phyloP scores from a whole-genome alignment of 192 early-diverging fungal genomes.

The Linnemannia exigua region DNA sequence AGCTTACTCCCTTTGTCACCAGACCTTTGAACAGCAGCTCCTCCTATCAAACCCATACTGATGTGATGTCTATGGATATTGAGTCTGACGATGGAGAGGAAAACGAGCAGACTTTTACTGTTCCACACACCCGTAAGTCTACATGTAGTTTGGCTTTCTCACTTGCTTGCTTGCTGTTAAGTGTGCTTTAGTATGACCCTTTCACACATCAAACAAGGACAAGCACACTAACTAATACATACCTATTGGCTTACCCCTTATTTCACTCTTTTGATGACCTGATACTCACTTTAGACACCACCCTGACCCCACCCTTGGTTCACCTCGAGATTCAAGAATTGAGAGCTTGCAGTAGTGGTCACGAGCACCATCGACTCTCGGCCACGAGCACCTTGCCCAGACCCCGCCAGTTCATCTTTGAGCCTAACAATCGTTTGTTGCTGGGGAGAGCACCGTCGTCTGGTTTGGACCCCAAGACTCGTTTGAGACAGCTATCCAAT shows the following conservation, averaged over 20 bases:
- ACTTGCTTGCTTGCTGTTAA: background rate
- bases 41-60: too few species aligned
- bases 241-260: background rate
- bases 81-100: background rate
- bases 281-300: background rate
- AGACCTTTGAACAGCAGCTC: background rate
- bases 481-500: background rate
- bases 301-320: background rate
- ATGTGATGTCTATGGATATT: background rate
- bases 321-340: constrained; percentile 14
- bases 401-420: constrained; percentile 22
- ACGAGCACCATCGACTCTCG: background rate
- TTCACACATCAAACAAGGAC: background rate
- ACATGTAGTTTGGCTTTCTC: background rate
- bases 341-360: background rate
- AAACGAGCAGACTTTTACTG: background rate
- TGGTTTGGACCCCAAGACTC: constrained; percentile 11
- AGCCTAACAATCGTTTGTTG: background rate
- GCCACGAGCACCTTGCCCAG: background rate
- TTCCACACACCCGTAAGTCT: background rate
- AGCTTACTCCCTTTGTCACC: background rate
- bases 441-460: constrained; percentile 33
- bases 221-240: background rate
- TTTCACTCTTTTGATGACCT: background rate
- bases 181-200: background rate